A percentile compares a stretch with the other conserved stretches of the same genome.
Conservation (phyloP, 1,284 basidiomycete genomes). For the Stygiomarasmius scandens region DNA sequence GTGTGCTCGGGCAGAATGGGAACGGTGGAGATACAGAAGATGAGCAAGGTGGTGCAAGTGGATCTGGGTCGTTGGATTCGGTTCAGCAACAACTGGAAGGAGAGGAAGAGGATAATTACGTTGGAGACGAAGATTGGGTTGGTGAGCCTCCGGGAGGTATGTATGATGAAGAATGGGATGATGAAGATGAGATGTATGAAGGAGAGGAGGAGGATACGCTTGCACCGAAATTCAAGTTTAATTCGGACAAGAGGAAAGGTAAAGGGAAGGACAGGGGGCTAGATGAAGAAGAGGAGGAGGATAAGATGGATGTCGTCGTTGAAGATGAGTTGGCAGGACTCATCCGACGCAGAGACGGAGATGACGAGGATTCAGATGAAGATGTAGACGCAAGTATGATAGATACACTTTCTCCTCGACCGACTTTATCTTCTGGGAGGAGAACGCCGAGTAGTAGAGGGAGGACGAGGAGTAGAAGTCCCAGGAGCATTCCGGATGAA, state of each 20-base stretch:
- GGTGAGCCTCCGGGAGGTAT: slow-evolving; percentile 53
- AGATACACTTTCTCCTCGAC: not conserved
- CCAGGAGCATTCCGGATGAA: not conserved
- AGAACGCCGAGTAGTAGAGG: not conserved
- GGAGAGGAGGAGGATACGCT: slow-evolving; percentile 11
- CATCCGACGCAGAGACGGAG: slow-evolving; percentile 3
- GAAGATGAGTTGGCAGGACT: slow-evolving; percentile 17
- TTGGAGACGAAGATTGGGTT: slow-evolving; percentile 51
- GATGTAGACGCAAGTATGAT: not conserved
- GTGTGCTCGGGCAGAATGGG: too few relatives aligned
- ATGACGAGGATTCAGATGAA: slow-evolving; percentile 14
- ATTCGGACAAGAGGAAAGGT: not conserved
- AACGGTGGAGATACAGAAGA: too few relatives aligned
- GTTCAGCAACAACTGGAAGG: not conserved
- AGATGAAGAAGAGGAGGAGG: not conserved
- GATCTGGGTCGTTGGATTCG: too few relatives aligned
- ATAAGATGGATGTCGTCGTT: not conserved
- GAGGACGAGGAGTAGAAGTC: too few relatives aligned
- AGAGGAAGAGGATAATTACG: not conserved
- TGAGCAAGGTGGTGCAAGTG: too few relatives aligned
- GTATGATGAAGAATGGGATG: slow-evolving; percentile 53
- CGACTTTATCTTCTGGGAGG: not conserved
- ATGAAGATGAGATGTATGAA: slow-evolving; percentile 6
- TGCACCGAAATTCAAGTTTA: not conserved
- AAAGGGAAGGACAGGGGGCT: slow-evolving; percentile 1